These are phyloP conservation scores for Glebionis coronaria DNA, from an alignment of 129 eudicot species.

Conservation along the genomic window DNA sequence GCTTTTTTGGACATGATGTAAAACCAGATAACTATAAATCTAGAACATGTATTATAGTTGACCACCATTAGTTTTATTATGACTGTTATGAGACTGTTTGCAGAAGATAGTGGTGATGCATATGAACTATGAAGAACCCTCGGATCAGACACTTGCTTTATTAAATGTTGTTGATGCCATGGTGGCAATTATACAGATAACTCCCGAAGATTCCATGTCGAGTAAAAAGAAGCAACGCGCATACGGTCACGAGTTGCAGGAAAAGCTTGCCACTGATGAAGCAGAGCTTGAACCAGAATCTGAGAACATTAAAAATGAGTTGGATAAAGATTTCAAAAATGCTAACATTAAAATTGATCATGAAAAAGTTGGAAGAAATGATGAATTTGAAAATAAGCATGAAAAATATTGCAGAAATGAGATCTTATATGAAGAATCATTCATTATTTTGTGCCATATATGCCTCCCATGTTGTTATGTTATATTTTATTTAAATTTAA, in stretches of 20 bases:
- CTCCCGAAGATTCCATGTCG: constrained; percentile 40
- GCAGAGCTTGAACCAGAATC: constrained; percentile 37
- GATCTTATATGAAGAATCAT: too few species aligned
- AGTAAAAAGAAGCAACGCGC: constrained; percentile 71
- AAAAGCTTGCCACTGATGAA: constrained; percentile 49
- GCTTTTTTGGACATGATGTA: too few species aligned
- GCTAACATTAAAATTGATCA: constrained; percentile 18
- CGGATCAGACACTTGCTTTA: constrained; percentile 69
- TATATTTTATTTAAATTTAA: too few species aligned
- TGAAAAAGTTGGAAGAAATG: neutral
- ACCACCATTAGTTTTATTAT: constrained; percentile 17
- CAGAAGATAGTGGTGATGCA: constrained; percentile 53
- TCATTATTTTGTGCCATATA: too few species aligned
- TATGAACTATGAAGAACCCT: constrained; percentile 49
- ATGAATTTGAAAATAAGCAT: constrained; percentile 22
- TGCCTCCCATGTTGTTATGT: too few species aligned
- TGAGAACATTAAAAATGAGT: constrained; percentile 21
- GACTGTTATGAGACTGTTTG: constrained; percentile 71
- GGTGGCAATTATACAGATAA: constrained; percentile 63
- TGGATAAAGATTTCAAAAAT: constrained; percentile 24
- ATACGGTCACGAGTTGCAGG: constrained; percentile 68
- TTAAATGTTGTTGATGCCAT: constrained; percentile 70
- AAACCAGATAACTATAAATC: too few species aligned
- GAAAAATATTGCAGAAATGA: constrained; percentile 21
- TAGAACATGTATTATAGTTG: neutral